phyloP scores from a whole-genome alignment of 768 basidiomycete species.

The Inosperma sp. region DNA sequence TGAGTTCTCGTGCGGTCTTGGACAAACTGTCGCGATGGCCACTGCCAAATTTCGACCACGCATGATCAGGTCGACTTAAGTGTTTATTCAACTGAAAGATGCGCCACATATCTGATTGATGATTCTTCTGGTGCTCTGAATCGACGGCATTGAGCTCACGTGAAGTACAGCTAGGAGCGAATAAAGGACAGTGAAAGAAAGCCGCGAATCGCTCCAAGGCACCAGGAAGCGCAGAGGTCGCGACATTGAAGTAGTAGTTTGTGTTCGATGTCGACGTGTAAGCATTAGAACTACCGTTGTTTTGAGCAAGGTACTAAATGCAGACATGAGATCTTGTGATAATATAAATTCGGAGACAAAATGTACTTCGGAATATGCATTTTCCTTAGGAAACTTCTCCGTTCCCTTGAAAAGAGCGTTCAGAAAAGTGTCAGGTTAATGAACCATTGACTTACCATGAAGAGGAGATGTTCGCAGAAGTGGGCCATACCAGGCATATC shows the following conservation, averaged over 20 bases:
- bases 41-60: slow-evolving; percentile 89
- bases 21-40: slow-evolving; percentile 76
- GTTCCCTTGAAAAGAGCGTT: slow-evolving; percentile 52
- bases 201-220: slow-evolving; percentile 74
- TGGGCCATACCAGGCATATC: slow-evolving; percentile 93
- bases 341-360: neutral
- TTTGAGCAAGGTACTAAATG: slow-evolving; percentile 65
- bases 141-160: slow-evolving; percentile 95
- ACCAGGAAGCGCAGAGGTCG: slow-evolving; percentile 55
- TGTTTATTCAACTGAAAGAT: slow-evolving; percentile 92
- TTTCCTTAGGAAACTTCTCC: slow-evolving; percentile 82
- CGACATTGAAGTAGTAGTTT: slow-evolving; percentile 78
- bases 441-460: slow-evolving; percentile 64
- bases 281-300: slow-evolving; percentile 85
- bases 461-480: slow-evolving; percentile 93
- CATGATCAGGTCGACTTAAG: slow-evolving; percentile 71
- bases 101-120: slow-evolving; percentile 88
- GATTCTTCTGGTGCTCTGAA: slow-evolving; percentile 96
- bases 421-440: neutral
- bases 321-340: neutral
- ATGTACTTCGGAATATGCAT: slow-evolving; percentile 84
- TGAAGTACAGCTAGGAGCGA: slow-evolving; percentile 76
- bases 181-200: slow-evolving; percentile 94
- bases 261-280: slow-evolving; percentile 91
- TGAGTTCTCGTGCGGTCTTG: slow-evolving; percentile 53